Evolutionary conservation across 768 basidiomycete species (phyloP).

Genomic region (Russula dissimulans): DNA sequence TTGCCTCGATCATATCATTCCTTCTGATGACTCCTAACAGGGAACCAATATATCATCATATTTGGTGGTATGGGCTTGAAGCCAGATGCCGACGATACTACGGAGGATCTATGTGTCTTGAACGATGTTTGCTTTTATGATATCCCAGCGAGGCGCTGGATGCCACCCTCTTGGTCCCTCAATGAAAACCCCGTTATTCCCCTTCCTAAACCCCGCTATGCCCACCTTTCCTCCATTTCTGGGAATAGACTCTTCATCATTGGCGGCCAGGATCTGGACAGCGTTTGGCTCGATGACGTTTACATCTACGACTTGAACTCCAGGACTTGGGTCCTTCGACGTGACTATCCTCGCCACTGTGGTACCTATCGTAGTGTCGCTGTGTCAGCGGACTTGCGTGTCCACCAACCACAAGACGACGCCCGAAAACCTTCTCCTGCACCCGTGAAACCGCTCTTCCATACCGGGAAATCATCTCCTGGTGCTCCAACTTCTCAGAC

Average conservation of each 20-base stretch:
- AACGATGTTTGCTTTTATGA: constrained; percentile 90
- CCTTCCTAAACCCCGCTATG: constrained; percentile 81
- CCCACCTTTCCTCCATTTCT: constrained; percentile 85
- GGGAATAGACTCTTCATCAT: constrained; percentile 81
- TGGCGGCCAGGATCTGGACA: constrained; percentile 90
- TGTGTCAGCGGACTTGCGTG: constrained; percentile 58
- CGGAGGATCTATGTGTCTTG: constrained; percentile 83
- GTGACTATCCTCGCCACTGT: constrained; percentile 84
- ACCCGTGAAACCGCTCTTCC: constrained; percentile 52
- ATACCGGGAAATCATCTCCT: constrained; percentile 33
- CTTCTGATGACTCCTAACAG: constrained; percentile 29
- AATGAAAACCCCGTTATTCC: constrained; percentile 36
- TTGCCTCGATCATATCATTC: neutral
- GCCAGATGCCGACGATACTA: constrained; percentile 48
- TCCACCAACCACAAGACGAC: constrained; percentile 63
- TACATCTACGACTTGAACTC: constrained; percentile 75
- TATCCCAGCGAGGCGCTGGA: constrained; percentile 60
- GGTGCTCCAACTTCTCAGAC: constrained; percentile 39
- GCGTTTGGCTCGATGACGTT: constrained; percentile 90
- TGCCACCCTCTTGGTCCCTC: constrained; percentile 38
- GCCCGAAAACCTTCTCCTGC: constrained; percentile 36
- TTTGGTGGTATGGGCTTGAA: constrained; percentile 94
- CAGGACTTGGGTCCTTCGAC: constrained; percentile 69
- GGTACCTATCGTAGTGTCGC: constrained; percentile 95
- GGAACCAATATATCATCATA: constrained; percentile 84